Evolutionary conservation across 208 protist species (phyloP).

Genomic region (Phytomonas francai): DNA sequence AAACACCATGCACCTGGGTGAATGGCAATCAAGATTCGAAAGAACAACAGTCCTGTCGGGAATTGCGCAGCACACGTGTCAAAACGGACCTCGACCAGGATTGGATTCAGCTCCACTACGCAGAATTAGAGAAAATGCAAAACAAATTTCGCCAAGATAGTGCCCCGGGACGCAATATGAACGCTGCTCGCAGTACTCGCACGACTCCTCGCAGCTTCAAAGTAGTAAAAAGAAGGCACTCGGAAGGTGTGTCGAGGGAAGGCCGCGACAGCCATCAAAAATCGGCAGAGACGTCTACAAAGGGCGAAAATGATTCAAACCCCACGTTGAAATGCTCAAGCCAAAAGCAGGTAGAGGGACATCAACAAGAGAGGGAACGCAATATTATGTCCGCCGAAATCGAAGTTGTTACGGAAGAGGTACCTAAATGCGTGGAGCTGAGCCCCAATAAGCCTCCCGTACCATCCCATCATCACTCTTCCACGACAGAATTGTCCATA

Average conservation of each 20-base stretch:
- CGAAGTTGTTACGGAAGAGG: neutral
- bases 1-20: neutral
- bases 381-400: neutral
- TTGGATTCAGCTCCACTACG: neutral
- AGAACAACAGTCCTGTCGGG: neutral
- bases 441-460: neutral
- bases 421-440: neutral
- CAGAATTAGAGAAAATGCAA: neutral
- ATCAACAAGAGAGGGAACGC: neutral
- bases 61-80: neutral
- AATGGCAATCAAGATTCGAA: neutral
- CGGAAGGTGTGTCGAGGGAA: neutral
- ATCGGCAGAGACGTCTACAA: neutral
- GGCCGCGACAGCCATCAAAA: neutral
- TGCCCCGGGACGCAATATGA: neutral
- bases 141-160: neutral
- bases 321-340: neutral
- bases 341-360: neutral
- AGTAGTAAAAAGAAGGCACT: neutral
- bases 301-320: neutral
- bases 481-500: neutral
- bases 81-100: neutral
- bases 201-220: neutral
- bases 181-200: neutral
- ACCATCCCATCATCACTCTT: neutral